Percentiles rank a stretch among this genome's conserved stretches.
Evolutionary conservation across 805 yeast genomes (phyloP).

Genomic region (Candida rishiriensis): DNA sequence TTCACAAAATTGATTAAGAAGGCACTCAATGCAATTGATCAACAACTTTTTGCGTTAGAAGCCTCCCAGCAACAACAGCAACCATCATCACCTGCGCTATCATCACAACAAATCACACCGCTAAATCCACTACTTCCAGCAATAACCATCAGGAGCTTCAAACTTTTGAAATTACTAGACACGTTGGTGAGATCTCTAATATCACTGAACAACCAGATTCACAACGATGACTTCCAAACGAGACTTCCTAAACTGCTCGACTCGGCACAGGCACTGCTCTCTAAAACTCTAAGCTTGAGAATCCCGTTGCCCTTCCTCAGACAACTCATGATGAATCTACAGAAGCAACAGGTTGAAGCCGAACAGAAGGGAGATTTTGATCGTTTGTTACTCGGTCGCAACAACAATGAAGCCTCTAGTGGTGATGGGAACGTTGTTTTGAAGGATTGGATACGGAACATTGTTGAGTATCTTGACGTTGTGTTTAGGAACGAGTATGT

Average conservation of each 20-base stretch:
- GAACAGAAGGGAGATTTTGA: neutral
- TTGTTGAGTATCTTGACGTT: conserved; percentile 13
- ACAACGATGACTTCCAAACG: conserved; percentile 19
- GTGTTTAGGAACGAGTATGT: conserved; percentile 19
- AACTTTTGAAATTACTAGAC: conserved; percentile 15
- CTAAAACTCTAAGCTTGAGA: conserved; percentile 14
- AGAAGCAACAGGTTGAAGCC: neutral
- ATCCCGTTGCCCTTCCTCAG: conserved; percentile 11
- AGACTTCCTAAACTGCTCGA: conserved; percentile 22
- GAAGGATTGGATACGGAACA: conserved; percentile 21
- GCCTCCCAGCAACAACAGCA: conserved; percentile 3
- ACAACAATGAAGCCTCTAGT: neutral
- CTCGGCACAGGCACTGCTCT: conserved; percentile 11
- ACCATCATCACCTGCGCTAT: neutral
- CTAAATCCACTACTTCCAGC: conserved; percentile 25
- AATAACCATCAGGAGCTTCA: conserved; percentile 24
- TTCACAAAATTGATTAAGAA: conserved; percentile 26
- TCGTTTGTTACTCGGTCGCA: neutral
- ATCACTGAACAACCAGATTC: conserved; percentile 16
- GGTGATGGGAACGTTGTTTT: conserved; percentile 9
- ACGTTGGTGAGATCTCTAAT: conserved; percentile 20
- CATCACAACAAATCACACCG: neutral
- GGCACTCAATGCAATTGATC: conserved; percentile 25
- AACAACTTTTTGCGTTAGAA: conserved; percentile 29
- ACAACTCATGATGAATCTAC: neutral